Conservation (phyloP, 176 grass and related monocot species). For the Triticum urartu region DNA sequence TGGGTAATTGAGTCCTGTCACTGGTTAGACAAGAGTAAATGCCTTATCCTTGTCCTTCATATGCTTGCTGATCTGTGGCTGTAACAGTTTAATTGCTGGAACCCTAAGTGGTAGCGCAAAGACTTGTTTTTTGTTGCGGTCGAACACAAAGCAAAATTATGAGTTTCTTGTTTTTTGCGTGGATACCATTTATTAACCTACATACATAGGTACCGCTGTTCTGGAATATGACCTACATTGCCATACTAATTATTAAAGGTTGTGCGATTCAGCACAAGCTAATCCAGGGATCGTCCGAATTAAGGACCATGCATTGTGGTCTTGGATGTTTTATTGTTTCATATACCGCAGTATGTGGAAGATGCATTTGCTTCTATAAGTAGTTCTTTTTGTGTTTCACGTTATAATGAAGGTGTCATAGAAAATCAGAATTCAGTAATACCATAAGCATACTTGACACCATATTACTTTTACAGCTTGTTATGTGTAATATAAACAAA, state of each 20-base stretch:
- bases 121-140: neutral
- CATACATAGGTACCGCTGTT: neutral
- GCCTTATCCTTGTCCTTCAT: neutral
- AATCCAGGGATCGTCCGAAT: neutral
- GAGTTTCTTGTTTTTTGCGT: neutral
- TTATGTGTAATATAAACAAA: neutral
- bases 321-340: neutral
- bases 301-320: neutral
- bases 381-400: neutral
- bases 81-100: neutral
- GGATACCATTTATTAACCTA: neutral
- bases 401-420: neutral
- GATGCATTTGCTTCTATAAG: neutral
- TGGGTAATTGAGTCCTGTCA: neutral
- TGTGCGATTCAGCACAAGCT: neutral
- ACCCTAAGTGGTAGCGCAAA: neutral
- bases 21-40: neutral
- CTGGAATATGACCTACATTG: neutral
- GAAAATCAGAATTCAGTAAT: neutral
- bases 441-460: neutral
- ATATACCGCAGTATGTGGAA: neutral
- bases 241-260: neutral
- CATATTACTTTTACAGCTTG: neutral
- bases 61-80: neutral
- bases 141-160: neutral